Evolutionary conservation across 495 filamentous ascomycete genomes (phyloP).

Genomic region (Tricharina praecox): DNA sequence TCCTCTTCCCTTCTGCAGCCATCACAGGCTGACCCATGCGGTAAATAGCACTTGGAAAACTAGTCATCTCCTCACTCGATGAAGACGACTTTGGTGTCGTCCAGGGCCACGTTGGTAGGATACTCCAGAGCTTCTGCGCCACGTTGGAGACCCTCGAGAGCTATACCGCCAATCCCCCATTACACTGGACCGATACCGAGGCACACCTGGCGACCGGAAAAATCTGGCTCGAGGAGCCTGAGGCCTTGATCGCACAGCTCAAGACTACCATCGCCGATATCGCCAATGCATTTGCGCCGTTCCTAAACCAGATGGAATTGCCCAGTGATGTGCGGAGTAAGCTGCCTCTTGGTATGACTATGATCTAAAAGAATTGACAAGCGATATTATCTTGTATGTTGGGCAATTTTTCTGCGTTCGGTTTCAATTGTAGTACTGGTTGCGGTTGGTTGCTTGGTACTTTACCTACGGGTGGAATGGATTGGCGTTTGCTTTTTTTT

Average conservation of each 20-base stretch:
- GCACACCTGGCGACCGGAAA: constrained; percentile 18
- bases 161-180: constrained; percentile 42
- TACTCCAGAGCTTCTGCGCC: constrained; percentile 53
- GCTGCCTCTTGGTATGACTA: background rate
- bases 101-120: constrained; percentile 51
- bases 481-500: no score
- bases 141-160: constrained; percentile 51
- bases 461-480: no score
- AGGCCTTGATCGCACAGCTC: constrained; percentile 29
- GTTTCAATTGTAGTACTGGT: no score
- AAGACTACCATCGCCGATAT: constrained; percentile 20
- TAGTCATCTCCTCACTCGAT: constrained; percentile 52
- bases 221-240: constrained; percentile 30
- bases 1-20: background rate
- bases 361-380: no score
- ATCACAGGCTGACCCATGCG: constrained; percentile 18
- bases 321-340: constrained; percentile 11
- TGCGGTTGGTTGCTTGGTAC: no score
- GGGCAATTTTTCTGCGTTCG: no score
- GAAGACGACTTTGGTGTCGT: constrained; percentile 86
- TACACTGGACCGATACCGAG: constrained; percentile 72
- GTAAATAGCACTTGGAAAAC: constrained; percentile 46
- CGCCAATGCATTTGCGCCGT: constrained; percentile 14
- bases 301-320: constrained; percentile 19
- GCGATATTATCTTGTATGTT: no score